phyloP scores from a whole-genome alignment of 495 filamentous ascomycete genomes.

The Penicillium odoratum region DNA sequence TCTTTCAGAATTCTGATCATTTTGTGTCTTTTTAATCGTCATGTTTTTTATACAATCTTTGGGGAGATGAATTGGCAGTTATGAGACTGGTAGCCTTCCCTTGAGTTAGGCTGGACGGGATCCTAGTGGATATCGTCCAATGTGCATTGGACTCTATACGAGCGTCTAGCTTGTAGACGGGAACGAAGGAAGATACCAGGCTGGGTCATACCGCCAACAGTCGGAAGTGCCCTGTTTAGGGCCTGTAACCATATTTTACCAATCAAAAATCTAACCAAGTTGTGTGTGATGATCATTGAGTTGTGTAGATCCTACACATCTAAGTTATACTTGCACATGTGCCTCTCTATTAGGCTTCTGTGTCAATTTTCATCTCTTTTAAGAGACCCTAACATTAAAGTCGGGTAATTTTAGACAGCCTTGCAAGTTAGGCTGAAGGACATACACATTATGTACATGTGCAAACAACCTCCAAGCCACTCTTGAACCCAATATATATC shows the following conservation, averaged over 20 bases:
- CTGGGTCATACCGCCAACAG: slow-evolving; percentile 6
- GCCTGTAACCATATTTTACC: slow-evolving; percentile 34
- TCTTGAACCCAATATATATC: no score
- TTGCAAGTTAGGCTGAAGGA: no score
- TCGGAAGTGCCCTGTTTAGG: slow-evolving; percentile 18
- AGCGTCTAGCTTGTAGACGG: not conserved
- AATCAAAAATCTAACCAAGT: slow-evolving; percentile 21
- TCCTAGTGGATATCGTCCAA: not conserved
- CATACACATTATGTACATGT: no score
- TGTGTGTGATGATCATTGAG: not conserved
- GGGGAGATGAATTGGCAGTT: slow-evolving; percentile 25
- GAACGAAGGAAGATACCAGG: not conserved
- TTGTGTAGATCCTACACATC: no score
- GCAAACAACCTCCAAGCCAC: no score
- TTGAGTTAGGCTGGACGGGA: not conserved
- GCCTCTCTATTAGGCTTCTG: no score
- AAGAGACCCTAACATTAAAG: no score
- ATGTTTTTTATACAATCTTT: slow-evolving; percentile 26
- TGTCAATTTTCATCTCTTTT: no score
- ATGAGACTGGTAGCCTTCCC: not conserved
- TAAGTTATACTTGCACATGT: no score
- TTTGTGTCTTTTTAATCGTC: slow-evolving; percentile 30
- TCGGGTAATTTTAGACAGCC: no score
- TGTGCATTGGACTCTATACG: not conserved
- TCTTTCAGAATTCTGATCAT: slow-evolving; percentile 27